Conservation (phyloP, 2,329 filamentous ascomycete genomes). For the Pseudocercospora eumusae region DNA sequence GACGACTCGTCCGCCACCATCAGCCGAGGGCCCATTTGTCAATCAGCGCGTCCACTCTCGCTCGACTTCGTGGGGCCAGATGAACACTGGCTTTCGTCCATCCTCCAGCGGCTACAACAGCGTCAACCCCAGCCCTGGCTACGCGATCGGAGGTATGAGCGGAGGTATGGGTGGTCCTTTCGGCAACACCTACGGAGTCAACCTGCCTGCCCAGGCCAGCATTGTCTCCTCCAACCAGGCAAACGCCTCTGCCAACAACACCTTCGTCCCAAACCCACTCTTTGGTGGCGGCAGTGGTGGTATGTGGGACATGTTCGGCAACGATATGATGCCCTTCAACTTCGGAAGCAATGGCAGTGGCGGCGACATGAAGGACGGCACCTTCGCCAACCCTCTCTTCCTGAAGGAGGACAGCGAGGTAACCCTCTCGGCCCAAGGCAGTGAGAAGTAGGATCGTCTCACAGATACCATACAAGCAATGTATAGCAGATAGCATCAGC, state of each 20-base stretch:
- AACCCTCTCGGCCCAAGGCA: slow-evolving; percentile 37
- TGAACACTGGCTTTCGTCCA: slow-evolving; percentile 22
- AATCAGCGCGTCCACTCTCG: slow-evolving; percentile 19
- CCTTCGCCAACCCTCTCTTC: slow-evolving; percentile 35
- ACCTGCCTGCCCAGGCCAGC: slow-evolving; percentile 9
- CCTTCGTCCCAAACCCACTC: slow-evolving; percentile 15
- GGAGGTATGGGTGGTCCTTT: not conserved
- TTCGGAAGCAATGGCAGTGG: slow-evolving; percentile 16
- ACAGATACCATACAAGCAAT: slow-evolving; percentile 1
- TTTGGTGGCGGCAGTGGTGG: slow-evolving; percentile 17
- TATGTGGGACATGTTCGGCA: slow-evolving; percentile 24
- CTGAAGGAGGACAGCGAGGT: slow-evolving; percentile 36
- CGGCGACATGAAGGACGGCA: slow-evolving; percentile 16
- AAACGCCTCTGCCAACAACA: slow-evolving; percentile 2
- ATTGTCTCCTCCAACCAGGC: not conserved
- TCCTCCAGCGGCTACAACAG: slow-evolving; percentile 16
- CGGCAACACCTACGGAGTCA: not conserved
- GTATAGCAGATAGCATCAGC: slow-evolving; percentile 4
- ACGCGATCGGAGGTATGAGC: not conserved
- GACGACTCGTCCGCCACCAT: slow-evolving; percentile 7
- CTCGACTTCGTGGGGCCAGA: slow-evolving; percentile 24
- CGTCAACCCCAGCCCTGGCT: slow-evolving; percentile 1
- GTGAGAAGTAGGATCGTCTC: slow-evolving; percentile 18
- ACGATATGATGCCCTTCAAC: slow-evolving; percentile 16
- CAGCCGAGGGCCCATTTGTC: slow-evolving; percentile 7